These are phyloP conservation scores for Amphibolis antarctica DNA, from an alignment of 106 monocot genomes.

Conservation along the genomic window DNA sequence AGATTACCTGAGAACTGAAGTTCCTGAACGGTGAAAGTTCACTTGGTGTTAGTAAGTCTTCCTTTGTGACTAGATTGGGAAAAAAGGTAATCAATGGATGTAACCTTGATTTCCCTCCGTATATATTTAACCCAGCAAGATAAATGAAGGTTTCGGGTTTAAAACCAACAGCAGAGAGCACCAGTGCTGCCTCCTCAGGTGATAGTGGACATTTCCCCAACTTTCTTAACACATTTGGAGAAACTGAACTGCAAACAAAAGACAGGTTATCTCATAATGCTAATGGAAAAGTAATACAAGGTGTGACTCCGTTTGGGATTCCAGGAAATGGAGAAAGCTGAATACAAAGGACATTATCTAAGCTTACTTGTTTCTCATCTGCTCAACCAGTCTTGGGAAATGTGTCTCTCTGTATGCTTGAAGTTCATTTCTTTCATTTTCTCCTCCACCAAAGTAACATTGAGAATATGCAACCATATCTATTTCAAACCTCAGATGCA, in stretches of 20 bases:
- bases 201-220: constrained; percentile 33
- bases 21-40: constrained; percentile 13
- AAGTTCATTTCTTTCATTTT: constrained; percentile 54
- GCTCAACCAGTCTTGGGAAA: constrained; percentile 50
- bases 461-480: constrained; percentile 95
- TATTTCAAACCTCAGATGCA: constrained; percentile 90
- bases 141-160: constrained; percentile 3
- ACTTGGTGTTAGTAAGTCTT: constrained; percentile 13
- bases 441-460: constrained; percentile 81
- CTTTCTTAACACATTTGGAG: constrained; percentile 40
- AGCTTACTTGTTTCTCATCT: constrained; percentile 27
- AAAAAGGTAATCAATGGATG: constrained; percentile 1
- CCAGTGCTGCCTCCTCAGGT: constrained; percentile 13
- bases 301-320: constrained; percentile 23
- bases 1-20: constrained; percentile 13
- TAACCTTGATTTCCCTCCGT: constrained; percentile 18
- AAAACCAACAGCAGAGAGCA: constrained; percentile 16
- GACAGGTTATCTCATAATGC: background rate
- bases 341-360: constrained; percentile 32
- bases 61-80: constrained; percentile 13
- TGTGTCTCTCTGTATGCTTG: constrained; percentile 77
- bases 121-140: constrained; percentile 17
- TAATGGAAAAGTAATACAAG: background rate
- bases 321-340: constrained; percentile 14
- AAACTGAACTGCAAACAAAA: constrained; percentile 26